A percentile compares a stretch with the other conserved stretches of the same genome.
These are phyloP conservation scores for Gomphus bonarii DNA, from an alignment of 1,284 basidiomycete genomes.

Conservation along the genomic window DNA sequence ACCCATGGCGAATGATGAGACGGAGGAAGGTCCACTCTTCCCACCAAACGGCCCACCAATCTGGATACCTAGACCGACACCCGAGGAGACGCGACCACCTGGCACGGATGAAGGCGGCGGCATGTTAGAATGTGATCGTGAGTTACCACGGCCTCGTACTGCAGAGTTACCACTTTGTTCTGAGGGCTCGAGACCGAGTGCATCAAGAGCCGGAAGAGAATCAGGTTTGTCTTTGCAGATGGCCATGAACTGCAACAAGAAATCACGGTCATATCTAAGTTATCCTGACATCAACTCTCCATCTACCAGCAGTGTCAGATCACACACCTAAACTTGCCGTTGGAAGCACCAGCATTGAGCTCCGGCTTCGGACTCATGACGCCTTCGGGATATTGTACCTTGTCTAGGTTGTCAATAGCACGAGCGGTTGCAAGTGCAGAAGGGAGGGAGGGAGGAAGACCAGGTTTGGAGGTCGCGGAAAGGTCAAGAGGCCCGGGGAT, in stretches of 20 bases:
- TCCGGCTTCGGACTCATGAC: conserved; percentile 78
- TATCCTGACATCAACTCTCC: neutral
- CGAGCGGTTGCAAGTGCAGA: conserved; percentile 68
- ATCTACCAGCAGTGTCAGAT: neutral
- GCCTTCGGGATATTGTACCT: conserved; percentile 77
- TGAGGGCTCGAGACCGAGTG: conserved; percentile 81
- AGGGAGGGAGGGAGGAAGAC: conserved; percentile 38
- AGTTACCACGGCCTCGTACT: conserved; percentile 51
- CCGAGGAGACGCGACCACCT: conserved; percentile 35
- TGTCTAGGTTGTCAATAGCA: conserved; percentile 74
- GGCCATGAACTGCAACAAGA: conserved; percentile 95
- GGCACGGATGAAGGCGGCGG: conserved; percentile 24
- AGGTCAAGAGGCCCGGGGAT: conserved; percentile 66
- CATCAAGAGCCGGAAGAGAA: conserved; percentile 80
- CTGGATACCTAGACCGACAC: conserved; percentile 38
- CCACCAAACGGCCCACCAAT: conserved; percentile 28
- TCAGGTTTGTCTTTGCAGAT: conserved; percentile 94
- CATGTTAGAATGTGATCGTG: conserved; percentile 37
- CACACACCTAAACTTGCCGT: conserved; percentile 79
- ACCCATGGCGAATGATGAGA: conserved; percentile 43
- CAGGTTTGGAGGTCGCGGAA: conserved; percentile 32
- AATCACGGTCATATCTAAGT: conserved; percentile 90
- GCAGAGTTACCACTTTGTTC: conserved; percentile 43
- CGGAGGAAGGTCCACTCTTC: conserved; percentile 27
- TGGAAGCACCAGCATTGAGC: conserved; percentile 76